Evolutionary conservation across 352 stramenopile genomes (phyloP).

Genomic region (Pythium rhizo-oryzae): DNA sequence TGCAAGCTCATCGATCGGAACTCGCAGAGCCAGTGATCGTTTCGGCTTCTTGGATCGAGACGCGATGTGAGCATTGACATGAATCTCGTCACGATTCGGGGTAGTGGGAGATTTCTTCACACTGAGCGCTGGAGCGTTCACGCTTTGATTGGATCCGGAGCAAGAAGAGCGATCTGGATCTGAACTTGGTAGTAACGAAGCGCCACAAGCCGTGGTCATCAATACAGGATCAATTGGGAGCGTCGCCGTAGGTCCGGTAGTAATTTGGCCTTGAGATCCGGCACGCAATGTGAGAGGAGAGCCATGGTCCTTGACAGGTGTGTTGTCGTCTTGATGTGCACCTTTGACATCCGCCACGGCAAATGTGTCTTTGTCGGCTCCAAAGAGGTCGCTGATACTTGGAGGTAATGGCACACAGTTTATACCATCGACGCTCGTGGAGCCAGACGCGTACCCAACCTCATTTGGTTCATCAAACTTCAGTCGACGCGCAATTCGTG

Average conservation of each 20-base stretch:
- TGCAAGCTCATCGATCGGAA: conserved; percentile 5
- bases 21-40: conserved; percentile 21
- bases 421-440: background rate
- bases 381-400: conserved; percentile 8
- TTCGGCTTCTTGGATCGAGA: conserved; percentile 14
- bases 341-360: background rate
- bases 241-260: too few relatives aligned
- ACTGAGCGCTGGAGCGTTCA: too few relatives aligned
- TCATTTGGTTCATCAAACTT: conserved; percentile 39
- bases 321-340: background rate
- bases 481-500: conserved; percentile 48
- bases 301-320: background rate
- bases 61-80: background rate
- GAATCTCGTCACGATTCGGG: background rate
- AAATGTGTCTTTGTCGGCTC: background rate
- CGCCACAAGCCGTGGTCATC: background rate
- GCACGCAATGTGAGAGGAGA: too few relatives aligned
- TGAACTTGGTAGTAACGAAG: too few relatives aligned
- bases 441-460: background rate
- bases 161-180: too few relatives aligned
- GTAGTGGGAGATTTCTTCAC: background rate
- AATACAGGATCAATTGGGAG: too few relatives aligned
- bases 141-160: too few relatives aligned
- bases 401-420: conserved; percentile 41
- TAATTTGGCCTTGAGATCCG: background rate